phyloP scores from a whole-genome alignment of 805 yeast genomes.

The Pichia insulana region DNA sequence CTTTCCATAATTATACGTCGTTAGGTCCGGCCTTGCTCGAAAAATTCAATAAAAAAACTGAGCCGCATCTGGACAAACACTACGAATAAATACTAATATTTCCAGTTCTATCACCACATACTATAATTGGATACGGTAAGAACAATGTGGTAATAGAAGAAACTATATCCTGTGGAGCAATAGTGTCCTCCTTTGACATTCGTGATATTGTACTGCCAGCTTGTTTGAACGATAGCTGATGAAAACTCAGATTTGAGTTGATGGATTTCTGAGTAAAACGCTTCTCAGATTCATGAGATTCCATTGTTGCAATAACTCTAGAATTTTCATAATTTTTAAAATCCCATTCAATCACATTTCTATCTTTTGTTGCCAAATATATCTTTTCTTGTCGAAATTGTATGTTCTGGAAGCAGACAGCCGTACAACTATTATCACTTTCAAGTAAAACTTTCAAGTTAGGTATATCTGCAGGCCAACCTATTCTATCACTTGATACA shows the following conservation, averaged over 20 bases:
- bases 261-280: slow-evolving; percentile 27
- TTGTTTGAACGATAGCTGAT: slow-evolving; percentile 12
- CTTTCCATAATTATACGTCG: too few relatives aligned
- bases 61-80: not conserved
- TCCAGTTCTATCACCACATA: slow-evolving; percentile 64
- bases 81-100: slow-evolving; percentile 49
- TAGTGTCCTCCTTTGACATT: slow-evolving; percentile 12
- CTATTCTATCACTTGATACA: slow-evolving; percentile 17
- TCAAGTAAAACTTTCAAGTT: slow-evolving; percentile 10
- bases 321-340: slow-evolving; percentile 27
- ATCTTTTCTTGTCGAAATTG: slow-evolving; percentile 5
- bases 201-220: too few relatives aligned
- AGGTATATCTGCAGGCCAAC: slow-evolving; percentile 13
- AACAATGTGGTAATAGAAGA: slow-evolving; percentile 2
- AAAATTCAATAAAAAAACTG: too few relatives aligned
- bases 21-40: too few relatives aligned
- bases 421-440: slow-evolving; percentile 20
- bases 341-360: slow-evolving; percentile 32
- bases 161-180: slow-evolving; percentile 6
- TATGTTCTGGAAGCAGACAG: slow-evolving; percentile 11
- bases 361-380: slow-evolving; percentile 14
- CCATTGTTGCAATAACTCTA: slow-evolving; percentile 17
- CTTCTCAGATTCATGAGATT: too few relatives aligned
- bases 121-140: slow-evolving; percentile 37
- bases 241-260: slow-evolving; percentile 32